Conservation (phyloP, 164 flowering plant genomes). For the Protea cynaroides region DNA sequence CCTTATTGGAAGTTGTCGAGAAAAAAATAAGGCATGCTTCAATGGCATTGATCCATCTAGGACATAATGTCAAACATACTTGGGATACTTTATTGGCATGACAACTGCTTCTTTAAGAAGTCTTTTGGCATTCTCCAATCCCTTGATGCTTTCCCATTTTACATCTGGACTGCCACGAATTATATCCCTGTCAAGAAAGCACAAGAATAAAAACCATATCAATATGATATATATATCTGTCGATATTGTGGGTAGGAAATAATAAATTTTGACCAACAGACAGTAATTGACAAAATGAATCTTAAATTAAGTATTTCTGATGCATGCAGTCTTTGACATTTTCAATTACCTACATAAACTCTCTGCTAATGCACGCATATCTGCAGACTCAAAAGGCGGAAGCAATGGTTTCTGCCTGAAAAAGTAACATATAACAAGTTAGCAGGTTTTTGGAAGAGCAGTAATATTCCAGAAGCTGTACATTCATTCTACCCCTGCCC, state of each 20-base stretch:
- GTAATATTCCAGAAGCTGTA: no score
- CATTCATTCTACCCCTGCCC: no score
- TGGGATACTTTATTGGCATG: conserved; percentile 99
- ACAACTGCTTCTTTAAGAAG: conserved; percentile 99
- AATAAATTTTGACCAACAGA: neutral
- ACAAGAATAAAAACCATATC: neutral
- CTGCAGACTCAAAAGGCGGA: conserved; percentile 90
- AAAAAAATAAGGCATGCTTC: no score
- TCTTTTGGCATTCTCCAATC: conserved; percentile 84
- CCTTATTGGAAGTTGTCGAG: no score
- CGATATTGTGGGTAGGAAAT: no score
- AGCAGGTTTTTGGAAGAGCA: no score
- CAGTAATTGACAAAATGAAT: neutral
- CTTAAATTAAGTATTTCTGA: neutral
- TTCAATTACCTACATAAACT: conserved; percentile 70
- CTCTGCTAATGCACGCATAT: conserved; percentile 80
- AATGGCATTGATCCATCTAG: no score
- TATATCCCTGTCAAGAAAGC: conserved; percentile 61
- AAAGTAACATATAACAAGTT: neutral
- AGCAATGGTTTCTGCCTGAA: conserved; percentile 75
- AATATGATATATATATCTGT: neutral
- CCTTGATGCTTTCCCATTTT: conserved; percentile 96
- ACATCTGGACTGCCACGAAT: conserved; percentile 95
- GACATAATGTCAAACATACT: conserved; percentile 39
- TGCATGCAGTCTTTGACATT: neutral